Evolutionary conservation across 75 land plant genomes (phyloP), one percentile per base, ranked within the genome.

Genomic region (Selaginella tamariscina): DNA sequence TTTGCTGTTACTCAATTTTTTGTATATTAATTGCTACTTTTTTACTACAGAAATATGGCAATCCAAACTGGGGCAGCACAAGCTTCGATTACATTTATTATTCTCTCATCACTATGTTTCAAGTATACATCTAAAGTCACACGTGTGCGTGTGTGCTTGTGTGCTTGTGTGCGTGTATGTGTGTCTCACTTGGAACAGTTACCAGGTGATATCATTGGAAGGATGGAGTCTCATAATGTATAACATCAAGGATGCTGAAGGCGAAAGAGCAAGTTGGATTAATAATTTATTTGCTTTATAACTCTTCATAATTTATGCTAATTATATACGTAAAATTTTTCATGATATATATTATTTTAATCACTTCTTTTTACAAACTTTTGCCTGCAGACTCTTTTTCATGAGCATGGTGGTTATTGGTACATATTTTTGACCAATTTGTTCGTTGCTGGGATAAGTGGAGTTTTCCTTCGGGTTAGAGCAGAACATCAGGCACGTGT

Each of bases 371-470:
- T 0, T n/a, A n/a, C n/a, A 39, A 39, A 15, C 49, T 39, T 15
- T 39, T 28, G 24, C 23, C 49, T 73, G 59, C 71, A 77, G 79
- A 68, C 13, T 39, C 75, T 29, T 77, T 56, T 77, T 73, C 44
- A 77, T 73, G 22, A 33, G 67, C 27, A 28, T 77, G 70, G 75
- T 77, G 24, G 54, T 77, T 11, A 64, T 77, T 67, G 79, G 77
- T 26, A 29, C 65, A 32, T 77, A 77, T 28, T 73, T 77, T 28
- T 59, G 5, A 68, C 73, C 18, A 77, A 77, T 65, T 55, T 77
- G 21, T 75, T 75, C 32, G 24, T 77, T 72, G 79, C 79, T 64
- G 79, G 74, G 32, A 73, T 77, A 44, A 77, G 79, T 68, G 75
- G 79, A 30, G 75, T 77, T 8, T 77, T 77, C 33, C 65, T 77